Evolutionary conservation across 169 alveolate species (phyloP), one percentile per base, ranked within the genome.

Genomic region (Eimeria praecox): DNA sequence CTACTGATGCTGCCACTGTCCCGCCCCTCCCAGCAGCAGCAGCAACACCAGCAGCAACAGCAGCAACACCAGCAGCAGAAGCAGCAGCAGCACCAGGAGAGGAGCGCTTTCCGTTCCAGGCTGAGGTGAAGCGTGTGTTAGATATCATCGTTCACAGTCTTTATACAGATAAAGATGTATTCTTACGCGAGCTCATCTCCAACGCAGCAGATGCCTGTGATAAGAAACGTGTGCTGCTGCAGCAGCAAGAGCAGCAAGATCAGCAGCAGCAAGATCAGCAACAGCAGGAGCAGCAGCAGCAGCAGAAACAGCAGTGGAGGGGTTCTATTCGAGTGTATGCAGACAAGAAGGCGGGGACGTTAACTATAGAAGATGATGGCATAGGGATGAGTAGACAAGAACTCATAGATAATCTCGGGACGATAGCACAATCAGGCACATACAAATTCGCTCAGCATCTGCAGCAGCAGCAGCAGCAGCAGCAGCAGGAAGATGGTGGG

Each of bases 401-500:
- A 95, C 97, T 99, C 92, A 98, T 99, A 96, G 98, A 99, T 97
- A 99, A 99, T 98, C 97, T 99, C 95, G 99, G 99, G 95, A 99
- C 99, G 90, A 99, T 99, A 94, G 99, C 99, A 77, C 98, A 99
- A 92, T 99, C 99, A 24, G 99, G 99, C 75, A 99, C 99, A 88
- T 99, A 99, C 97, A 99, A 99, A 33, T 99, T 99, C 98, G 99
- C 99, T 99, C 99, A 99, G 98, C 99, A 99, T 54, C 96, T 99
- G 82, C 98, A 99, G 75, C n/a, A n/a, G n/a, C n/a, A n/a, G n/a
- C n/a, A n/a, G n/a, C n/a, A n/a, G n/a, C n/a, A n/a, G n/a, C n/a
- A n/a, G n/a, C n/a, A n/a, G n/a, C n/a, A n/a, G n/a, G n/a, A n/a
- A n/a, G n/a, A n/a, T n/a, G n/a, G n/a, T n/a, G n/a, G n/a, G n/a